A percentile compares a stretch with the other conserved stretches of the same genome.
Conservation (phyloP, 176 grass and related monocot species). For the Puccinellia tenuiflora region DNA sequence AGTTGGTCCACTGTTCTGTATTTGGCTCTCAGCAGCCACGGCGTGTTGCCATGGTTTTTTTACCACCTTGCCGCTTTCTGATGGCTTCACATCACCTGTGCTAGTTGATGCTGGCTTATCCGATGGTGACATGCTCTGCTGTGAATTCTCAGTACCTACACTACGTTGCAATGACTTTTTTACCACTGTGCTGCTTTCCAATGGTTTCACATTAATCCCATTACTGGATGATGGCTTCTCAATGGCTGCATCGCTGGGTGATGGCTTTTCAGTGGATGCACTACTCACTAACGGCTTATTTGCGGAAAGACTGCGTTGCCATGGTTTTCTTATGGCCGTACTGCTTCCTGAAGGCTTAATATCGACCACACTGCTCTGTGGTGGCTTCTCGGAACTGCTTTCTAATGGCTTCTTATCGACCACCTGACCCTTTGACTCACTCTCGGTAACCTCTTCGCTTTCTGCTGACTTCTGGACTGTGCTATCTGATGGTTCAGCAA, state of each 20-base stretch:
- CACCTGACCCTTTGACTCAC: conserved; percentile 20
- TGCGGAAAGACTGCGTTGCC: conserved; percentile 29
- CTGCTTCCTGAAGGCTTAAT: conserved; percentile 28
- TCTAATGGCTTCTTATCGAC: conserved; percentile 19
- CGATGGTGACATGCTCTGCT: conserved; percentile 5
- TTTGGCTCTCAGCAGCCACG: conserved; percentile 31
- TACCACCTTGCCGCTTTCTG: conserved; percentile 20
- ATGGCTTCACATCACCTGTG: conserved; percentile 29
- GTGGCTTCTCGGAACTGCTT: conserved; percentile 26
- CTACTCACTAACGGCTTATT: conserved; percentile 21
- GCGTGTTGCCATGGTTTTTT: conserved; percentile 42
- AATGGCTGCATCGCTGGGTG: not conserved
- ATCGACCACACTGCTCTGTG: conserved; percentile 26
- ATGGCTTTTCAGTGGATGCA: conserved; percentile 25
- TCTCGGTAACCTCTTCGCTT: conserved; percentile 7
- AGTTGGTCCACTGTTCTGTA: conserved; percentile 22
- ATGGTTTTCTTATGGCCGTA: conserved; percentile 23
- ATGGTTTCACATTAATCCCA: conserved; percentile 12
- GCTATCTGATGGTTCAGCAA: conserved; percentile 29
- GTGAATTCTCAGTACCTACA: conserved; percentile 20
- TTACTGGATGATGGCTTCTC: conserved; percentile 44
- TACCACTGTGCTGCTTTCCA: conserved; percentile 22
- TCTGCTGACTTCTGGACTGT: conserved; percentile 17
- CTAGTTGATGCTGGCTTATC: conserved; percentile 25
- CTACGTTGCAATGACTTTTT: conserved; percentile 33